These are phyloP conservation scores for Pseudonitzschia multistriata DNA, from an alignment of 108 stramenopile genomes.

Conservation along the genomic window DNA sequence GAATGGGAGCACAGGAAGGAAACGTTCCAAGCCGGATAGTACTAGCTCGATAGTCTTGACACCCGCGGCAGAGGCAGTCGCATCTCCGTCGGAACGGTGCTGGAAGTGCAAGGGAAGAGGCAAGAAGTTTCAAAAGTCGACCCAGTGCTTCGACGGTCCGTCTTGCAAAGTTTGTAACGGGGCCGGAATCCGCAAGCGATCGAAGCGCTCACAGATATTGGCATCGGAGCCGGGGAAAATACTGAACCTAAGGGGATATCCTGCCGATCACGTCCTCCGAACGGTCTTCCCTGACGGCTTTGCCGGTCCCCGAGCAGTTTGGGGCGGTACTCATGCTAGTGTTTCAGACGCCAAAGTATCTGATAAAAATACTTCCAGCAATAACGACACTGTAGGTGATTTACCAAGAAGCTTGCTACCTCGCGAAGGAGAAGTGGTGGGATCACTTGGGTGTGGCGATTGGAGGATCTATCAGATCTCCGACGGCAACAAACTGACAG, in stretches of 20 bases:
- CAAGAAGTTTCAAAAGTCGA: constrained; percentile 18
- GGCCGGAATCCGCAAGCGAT: constrained; percentile 18
- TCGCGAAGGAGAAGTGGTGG: constrained; percentile 22
- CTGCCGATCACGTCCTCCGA: background rate
- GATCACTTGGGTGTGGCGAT: constrained; percentile 32
- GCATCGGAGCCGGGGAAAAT: constrained; percentile 28
- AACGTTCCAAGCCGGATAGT: background rate
- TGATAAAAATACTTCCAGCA: background rate
- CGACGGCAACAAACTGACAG: constrained; percentile 38
- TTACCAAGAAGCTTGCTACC: constrained; percentile 1
- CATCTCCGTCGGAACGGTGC: constrained; percentile 14
- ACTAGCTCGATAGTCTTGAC: background rate
- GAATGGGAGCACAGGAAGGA: background rate
- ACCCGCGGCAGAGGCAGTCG: background rate
- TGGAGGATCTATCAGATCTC: constrained; percentile 40
- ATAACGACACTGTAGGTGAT: background rate
- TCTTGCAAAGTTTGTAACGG: constrained; percentile 31
- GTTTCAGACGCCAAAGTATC: background rate
- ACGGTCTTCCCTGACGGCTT: constrained; percentile 16
- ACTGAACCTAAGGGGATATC: constrained; percentile 18
- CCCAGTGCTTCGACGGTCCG: constrained; percentile 11
- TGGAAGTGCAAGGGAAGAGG: constrained; percentile 37
- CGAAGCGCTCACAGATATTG: constrained; percentile 11
- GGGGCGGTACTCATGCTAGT: constrained; percentile 6
- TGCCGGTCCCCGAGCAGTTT: constrained; percentile 15